These are phyloP conservation scores for Suhomyces prunicola DNA, from an alignment of 805 yeast species.

Conservation along the genomic window DNA sequence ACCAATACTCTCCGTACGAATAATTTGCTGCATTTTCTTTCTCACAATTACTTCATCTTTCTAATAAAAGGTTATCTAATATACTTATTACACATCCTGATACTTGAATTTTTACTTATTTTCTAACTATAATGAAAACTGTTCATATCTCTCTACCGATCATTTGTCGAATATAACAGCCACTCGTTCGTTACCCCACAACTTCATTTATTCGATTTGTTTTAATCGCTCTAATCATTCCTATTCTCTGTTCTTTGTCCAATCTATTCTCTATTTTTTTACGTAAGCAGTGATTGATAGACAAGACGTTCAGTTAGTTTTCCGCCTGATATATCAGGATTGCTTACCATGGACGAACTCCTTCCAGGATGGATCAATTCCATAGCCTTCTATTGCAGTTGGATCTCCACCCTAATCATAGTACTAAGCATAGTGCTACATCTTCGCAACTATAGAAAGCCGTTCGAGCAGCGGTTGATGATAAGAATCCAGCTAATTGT, in stretches of 20 bases:
- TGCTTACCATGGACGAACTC: background rate
- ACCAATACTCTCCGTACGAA: no score
- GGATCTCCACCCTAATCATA: slow-evolving; percentile 22
- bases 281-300: background rate
- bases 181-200: no score
- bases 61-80: no score
- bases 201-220: no score
- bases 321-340: background rate
- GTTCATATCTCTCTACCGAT: no score
- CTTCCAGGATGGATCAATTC: slow-evolving; percentile 18
- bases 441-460: slow-evolving; percentile 73
- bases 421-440: slow-evolving; percentile 29
- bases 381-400: slow-evolving; percentile 18
- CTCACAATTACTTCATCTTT: no score
- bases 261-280: background rate
- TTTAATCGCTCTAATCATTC: background rate
- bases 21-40: no score
- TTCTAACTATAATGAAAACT: no score
- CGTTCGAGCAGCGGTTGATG: slow-evolving; percentile 80
- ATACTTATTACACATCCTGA: no score
- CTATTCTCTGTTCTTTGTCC: background rate
- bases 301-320: no score
- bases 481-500: slow-evolving; percentile 79
- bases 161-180: no score
- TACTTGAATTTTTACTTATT: no score